These are phyloP conservation scores for Aspergillus persii DNA, from an alignment of 2,329 filamentous ascomycete species.

Conservation along the genomic window DNA sequence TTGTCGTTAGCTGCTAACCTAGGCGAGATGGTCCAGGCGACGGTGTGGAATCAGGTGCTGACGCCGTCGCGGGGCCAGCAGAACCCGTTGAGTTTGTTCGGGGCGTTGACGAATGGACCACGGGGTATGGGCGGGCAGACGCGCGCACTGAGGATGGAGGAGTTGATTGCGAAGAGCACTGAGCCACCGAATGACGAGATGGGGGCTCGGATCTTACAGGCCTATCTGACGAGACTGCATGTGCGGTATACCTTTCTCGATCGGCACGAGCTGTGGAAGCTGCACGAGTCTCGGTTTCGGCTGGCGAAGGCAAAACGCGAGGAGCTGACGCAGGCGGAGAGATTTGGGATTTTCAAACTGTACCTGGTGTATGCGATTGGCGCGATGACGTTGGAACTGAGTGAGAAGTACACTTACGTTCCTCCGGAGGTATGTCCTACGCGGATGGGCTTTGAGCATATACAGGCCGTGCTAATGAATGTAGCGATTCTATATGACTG, in stretches of 20 bases:
- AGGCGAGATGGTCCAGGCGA: constrained; percentile 55
- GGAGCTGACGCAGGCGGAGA: constrained; percentile 33
- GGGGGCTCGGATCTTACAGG: constrained; percentile 44
- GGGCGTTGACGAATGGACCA: constrained; percentile 15
- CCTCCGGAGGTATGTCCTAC: constrained; percentile 39
- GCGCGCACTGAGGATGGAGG: constrained; percentile 38
- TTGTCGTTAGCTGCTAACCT: constrained; percentile 51
- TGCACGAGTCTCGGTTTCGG: constrained; percentile 44
- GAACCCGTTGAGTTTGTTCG: constrained; percentile 13
- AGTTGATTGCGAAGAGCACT: constrained; percentile 44
- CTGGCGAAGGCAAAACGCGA: constrained; percentile 37
- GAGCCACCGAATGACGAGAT: constrained; percentile 49
- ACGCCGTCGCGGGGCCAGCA: constrained; percentile 23
- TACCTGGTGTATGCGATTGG: constrained; percentile 55
- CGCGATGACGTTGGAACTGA: constrained; percentile 49
- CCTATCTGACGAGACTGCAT: constrained; percentile 49
- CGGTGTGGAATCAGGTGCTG: constrained; percentile 54
- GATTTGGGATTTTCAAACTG: constrained; percentile 52
- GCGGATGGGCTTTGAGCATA: neutral
- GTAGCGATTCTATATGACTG: constrained; percentile 50
- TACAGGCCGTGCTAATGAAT: too few relatives aligned
- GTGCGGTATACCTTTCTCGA: constrained; percentile 52
- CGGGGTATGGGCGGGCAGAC: constrained; percentile 21
- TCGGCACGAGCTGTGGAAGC: constrained; percentile 44
- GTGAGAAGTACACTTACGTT: constrained; percentile 46